Evolutionary conservation across 139 green algal genomes (phyloP).

Genomic region (Chlorella sp.): DNA sequence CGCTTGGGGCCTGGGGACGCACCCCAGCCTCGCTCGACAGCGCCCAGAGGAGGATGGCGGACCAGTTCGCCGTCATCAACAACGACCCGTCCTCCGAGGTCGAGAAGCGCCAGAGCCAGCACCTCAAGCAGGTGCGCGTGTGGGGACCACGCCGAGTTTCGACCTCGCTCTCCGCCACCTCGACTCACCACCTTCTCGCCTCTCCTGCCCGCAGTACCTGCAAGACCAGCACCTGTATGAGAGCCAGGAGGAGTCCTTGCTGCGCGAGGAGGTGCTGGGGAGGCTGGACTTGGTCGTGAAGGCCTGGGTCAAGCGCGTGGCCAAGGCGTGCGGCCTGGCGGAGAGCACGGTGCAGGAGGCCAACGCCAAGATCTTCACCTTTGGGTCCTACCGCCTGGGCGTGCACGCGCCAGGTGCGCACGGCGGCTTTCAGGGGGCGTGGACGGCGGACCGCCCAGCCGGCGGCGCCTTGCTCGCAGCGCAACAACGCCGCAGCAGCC

Average conservation of each 20-base stretch:
- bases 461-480: no score
- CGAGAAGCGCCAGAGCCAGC: constrained; percentile 32
- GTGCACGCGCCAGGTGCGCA: constrained; percentile 86
- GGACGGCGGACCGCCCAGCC: no score
- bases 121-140: constrained; percentile 36
- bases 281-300: constrained; percentile 56
- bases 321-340: constrained; percentile 27
- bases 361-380: constrained; percentile 88
- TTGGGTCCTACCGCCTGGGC: constrained; percentile 90
- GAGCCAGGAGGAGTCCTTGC: constrained; percentile 32
- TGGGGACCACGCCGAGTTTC: no score
- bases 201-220: constrained; percentile 6
- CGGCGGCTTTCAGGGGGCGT: no score
- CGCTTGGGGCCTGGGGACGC: background rate
- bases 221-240: constrained; percentile 52
- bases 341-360: constrained; percentile 48
- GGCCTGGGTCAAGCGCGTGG: constrained; percentile 58
- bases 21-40: background rate
- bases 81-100: constrained; percentile 11
- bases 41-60: background rate
- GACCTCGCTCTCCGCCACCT: background rate
- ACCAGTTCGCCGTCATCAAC: constrained; percentile 12
- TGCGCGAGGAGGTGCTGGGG: constrained; percentile 60
- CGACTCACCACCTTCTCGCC: background rate
- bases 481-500: no score